Evolutionary conservation across 768 basidiomycete species (phyloP).

Genomic region (Inosperma sp.): DNA sequence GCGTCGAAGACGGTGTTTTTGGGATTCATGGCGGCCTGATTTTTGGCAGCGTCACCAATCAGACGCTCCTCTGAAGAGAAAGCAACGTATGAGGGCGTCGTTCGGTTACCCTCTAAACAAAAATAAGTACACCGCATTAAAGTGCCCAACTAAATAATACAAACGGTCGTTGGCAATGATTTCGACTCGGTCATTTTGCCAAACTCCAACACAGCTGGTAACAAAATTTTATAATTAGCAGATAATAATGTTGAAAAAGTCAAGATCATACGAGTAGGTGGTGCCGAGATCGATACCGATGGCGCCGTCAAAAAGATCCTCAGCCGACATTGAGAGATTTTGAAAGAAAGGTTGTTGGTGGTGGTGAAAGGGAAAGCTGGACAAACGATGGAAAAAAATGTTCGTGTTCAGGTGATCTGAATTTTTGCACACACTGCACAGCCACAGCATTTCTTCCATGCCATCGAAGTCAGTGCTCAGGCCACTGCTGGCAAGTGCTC

Average conservation of each 20-base stretch:
- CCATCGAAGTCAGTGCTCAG: slow-evolving; percentile 36
- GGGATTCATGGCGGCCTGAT: slow-evolving; percentile 99
- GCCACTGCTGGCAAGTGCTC: slow-evolving; percentile 35
- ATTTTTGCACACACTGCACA: slow-evolving; percentile 42
- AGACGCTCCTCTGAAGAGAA: slow-evolving; percentile 95
- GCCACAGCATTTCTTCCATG: slow-evolving; percentile 33
- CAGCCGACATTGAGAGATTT: slow-evolving; percentile 56
- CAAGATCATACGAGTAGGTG: slow-evolving; percentile 84
- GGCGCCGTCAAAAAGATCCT: slow-evolving; percentile 93
- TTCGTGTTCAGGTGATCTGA: slow-evolving; percentile 48
- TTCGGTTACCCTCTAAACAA: slow-evolving; percentile 87
- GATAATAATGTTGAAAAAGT: slow-evolving; percentile 1
- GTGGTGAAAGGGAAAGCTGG: slow-evolving; percentile 38
- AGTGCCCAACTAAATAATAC: slow-evolving; percentile 26
- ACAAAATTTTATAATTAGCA: slow-evolving; percentile 11
- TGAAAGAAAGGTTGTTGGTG: slow-evolving; percentile 35
- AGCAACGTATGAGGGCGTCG: slow-evolving; percentile 98
- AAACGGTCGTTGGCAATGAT: slow-evolving; percentile 96
- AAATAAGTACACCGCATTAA: slow-evolving; percentile 8
- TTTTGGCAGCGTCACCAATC: slow-evolving; percentile 98
- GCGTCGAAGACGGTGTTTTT: slow-evolving; percentile 98
- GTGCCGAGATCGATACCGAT: slow-evolving; percentile 97
- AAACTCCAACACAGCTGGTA: slow-evolving; percentile 91
- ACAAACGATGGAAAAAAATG: slow-evolving; percentile 53
- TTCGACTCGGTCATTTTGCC: slow-evolving; percentile 99